These are phyloP conservation scores for Furcasterigmium furcatum DNA, from an alignment of 2,329 filamentous ascomycete genomes.

Conservation along the genomic window DNA sequence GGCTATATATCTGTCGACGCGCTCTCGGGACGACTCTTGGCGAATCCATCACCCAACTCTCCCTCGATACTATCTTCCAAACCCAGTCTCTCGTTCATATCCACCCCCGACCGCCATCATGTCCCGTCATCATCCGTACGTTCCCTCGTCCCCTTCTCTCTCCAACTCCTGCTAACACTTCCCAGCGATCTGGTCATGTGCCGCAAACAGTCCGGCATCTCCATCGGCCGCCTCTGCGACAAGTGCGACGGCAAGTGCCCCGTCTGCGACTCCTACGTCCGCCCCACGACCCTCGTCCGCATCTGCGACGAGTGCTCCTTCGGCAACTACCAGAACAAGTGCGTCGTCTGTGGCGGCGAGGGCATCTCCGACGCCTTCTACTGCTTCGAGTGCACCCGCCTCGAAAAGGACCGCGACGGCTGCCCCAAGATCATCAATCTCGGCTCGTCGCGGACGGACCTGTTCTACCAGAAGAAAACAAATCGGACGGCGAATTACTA, in stretches of 20 bases:
- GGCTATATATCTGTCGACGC: background rate
- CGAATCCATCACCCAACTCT: too few species aligned
- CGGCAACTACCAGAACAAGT: conserved; percentile 99
- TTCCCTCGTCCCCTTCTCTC: conserved; percentile 17
- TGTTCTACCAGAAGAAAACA: conserved; percentile 66
- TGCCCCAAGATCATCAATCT: conserved; percentile 99
- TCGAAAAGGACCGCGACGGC: conserved; percentile 96
- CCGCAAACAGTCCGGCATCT: conserved; percentile 96
- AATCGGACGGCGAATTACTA: conserved; percentile 58
- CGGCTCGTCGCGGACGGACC: conserved; percentile 90
- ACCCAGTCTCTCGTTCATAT: background rate
- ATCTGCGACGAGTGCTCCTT: conserved; percentile 99
- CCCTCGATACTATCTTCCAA: too few species aligned
- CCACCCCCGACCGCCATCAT: conserved; percentile 42
- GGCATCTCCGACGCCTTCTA: conserved; percentile 98
- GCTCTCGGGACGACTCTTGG: too few species aligned
- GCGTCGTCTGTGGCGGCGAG: conserved; percentile 96
- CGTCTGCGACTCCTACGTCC: conserved; percentile 98
- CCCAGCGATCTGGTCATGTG: conserved; percentile 95
- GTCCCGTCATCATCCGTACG: conserved; percentile 92
- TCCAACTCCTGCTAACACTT: conserved; percentile 19
- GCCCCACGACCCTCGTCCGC: conserved; percentile 91
- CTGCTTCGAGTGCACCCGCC: conserved; percentile 95
- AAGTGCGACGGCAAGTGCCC: conserved; percentile 99
- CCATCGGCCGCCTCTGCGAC: conserved; percentile 97